A percentile compares a stretch with the other conserved stretches of the same genome.
These are phyloP conservation scores for Helianthus annuus DNA, from an alignment of 129 eudicot genomes.

Conservation along the genomic window HanXRQr2.0-SUNRISE NC_035434.2:54117529-54118028, in stretches of 20 bases:
- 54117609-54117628: conserved; percentile 9
- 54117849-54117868: too few species aligned
- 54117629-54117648: neutral
- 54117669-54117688: neutral
- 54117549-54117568: neutral
- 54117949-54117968: too few species aligned
- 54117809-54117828: too few species aligned
- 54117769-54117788: neutral
- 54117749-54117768: neutral
- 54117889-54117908: too few species aligned
- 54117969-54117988: too few species aligned
- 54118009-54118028: too few species aligned
- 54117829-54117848: too few species aligned
- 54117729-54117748: neutral
- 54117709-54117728: neutral
- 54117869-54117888: too few species aligned
- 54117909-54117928: too few species aligned
- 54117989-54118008: too few species aligned
- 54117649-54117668: neutral
- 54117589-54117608: conserved; percentile 4
- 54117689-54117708: conserved; percentile 5
- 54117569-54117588: neutral
- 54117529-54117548: neutral
- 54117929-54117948: too few species aligned
- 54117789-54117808: neutral